Conservation (phyloP, 2,329 filamentous ascomycete genomes). For the Hymenoscyphus fraxineus region DNA sequence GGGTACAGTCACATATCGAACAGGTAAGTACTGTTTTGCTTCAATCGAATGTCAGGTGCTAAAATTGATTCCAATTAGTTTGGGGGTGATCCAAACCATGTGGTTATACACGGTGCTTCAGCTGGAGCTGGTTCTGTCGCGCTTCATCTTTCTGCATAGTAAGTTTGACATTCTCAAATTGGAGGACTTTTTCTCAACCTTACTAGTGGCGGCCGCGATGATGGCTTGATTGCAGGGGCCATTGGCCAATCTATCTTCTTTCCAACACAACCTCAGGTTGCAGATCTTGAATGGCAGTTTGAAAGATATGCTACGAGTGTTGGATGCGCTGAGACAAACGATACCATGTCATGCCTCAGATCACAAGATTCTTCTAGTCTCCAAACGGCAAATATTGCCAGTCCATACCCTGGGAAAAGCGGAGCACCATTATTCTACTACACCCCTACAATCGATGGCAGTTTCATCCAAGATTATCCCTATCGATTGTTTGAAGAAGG, state of each 20-base stretch:
- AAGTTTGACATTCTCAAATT: background rate
- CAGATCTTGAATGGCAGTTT: slow-evolving; percentile 41
- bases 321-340: slow-evolving; percentile 30
- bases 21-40: slow-evolving; percentile 34
- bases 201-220: slow-evolving; percentile 28
- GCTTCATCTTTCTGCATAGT: slow-evolving; percentile 35
- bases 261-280: slow-evolving; percentile 38
- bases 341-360: slow-evolving; percentile 38
- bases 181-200: background rate
- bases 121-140: slow-evolving; percentile 46
- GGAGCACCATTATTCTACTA: slow-evolving; percentile 39
- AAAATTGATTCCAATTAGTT: slow-evolving; percentile 30
- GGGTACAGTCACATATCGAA: slow-evolving; percentile 58
- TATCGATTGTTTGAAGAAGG: slow-evolving; percentile 37
- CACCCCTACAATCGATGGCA: slow-evolving; percentile 41
- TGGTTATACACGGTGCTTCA: slow-evolving; percentile 46
- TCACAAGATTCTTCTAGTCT: slow-evolving; percentile 36
- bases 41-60: background rate
- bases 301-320: slow-evolving; percentile 35
- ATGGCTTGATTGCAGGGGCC: slow-evolving; percentile 28
- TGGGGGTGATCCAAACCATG: slow-evolving; percentile 43
- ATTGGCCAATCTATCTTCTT: slow-evolving; percentile 38
- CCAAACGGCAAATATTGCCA: slow-evolving; percentile 37
- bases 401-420: slow-evolving; percentile 37
- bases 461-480: slow-evolving; percentile 40